Conservation (phyloP, 225 moss, liverwort and hornwort genomes). For the Sphagnum tenellum region DNA sequence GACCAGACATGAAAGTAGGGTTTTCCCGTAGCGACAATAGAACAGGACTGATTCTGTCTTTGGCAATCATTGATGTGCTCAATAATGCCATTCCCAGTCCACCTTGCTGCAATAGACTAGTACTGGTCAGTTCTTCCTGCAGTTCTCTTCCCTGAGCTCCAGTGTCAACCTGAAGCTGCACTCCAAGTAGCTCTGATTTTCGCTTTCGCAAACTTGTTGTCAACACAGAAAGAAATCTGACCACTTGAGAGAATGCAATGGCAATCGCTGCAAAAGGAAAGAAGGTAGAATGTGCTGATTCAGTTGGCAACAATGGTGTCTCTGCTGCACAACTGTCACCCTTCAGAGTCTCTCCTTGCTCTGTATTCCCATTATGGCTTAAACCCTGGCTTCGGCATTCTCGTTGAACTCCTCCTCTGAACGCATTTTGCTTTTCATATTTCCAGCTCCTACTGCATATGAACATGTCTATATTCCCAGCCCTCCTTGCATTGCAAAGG, state of each 20-base stretch:
- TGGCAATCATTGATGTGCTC: slow-evolving; percentile 72
- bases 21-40: slow-evolving; percentile 59
- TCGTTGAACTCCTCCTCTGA: background rate
- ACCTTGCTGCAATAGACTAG: slow-evolving; percentile 44
- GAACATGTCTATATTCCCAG: slow-evolving; percentile 11
- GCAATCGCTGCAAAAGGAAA: slow-evolving; percentile 23
- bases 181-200: slow-evolving; percentile 5
- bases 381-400: slow-evolving; percentile 21
- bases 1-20: slow-evolving; percentile 94
- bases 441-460: slow-evolving; percentile 10
- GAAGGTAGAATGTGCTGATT: slow-evolving; percentile 2
- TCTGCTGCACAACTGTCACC: background rate
- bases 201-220: slow-evolving; percentile 17
- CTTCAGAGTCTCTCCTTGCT: background rate
- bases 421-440: slow-evolving; percentile 1
- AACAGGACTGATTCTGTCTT: slow-evolving; percentile 69
- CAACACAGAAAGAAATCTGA: slow-evolving; percentile 21
- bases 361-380: slow-evolving; percentile 10
- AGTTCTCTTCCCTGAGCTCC: slow-evolving; percentile 24
- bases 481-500: slow-evolving; percentile 1
- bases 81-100: slow-evolving; percentile 73
- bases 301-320: slow-evolving; percentile 1
- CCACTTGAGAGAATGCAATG: slow-evolving; percentile 22
- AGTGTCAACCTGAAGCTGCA: slow-evolving; percentile 2
- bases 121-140: slow-evolving; percentile 21